Percentiles rank a stretch among this genome's conserved stretches.
phyloP scores from a whole-genome alignment of 2,329 filamentous ascomycete genomes.

The Diaporthe citri region DNA sequence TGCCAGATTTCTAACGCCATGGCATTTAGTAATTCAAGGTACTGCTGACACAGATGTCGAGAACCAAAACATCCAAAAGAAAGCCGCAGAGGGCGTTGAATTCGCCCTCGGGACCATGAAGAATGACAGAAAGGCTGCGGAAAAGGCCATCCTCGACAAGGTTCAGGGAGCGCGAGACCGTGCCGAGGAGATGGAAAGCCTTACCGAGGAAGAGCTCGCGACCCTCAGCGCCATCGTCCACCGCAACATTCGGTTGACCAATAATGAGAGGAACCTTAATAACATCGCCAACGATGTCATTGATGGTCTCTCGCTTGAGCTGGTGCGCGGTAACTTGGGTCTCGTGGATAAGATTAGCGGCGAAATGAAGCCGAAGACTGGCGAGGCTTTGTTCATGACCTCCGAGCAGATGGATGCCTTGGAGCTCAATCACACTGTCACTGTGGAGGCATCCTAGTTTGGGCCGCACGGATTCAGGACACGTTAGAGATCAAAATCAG shows the following conservation, averaged over 20 bases:
- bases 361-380: background rate
- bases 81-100: constrained; percentile 2
- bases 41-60: constrained; percentile 5
- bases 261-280: background rate
- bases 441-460: background rate
- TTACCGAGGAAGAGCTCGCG: constrained; percentile 3
- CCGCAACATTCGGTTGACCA: background rate
- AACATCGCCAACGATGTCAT: constrained; percentile 3
- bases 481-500: background rate
- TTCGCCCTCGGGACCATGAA: constrained; percentile 26
- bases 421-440: background rate
- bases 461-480: background rate
- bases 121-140: background rate
- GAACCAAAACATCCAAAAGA: background rate
- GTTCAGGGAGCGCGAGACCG: background rate
- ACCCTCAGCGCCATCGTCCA: background rate
- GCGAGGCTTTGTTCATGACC: background rate
- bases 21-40: background rate
- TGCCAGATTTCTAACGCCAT: too few species aligned
- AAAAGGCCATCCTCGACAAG: background rate
- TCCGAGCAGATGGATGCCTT: background rate
- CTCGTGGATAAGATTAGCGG: background rate
- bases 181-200: constrained; percentile 4
- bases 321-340: background rate
- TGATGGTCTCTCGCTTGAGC: background rate